Conservation (phyloP, 306 rosid genomes). For the Boehmeria nivea region DNA sequence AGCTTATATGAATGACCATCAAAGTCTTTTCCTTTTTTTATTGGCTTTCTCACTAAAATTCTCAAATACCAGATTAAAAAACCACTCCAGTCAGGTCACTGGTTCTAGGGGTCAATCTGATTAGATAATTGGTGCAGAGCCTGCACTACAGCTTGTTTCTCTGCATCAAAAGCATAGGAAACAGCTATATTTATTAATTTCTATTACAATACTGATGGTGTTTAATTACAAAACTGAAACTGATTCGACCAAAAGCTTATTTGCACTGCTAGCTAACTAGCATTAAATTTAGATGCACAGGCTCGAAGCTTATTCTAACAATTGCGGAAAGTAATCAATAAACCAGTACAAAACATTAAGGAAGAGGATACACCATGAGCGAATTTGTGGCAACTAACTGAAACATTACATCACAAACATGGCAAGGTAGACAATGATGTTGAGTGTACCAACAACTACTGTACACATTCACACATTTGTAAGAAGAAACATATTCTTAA, state of each 20-base stretch:
- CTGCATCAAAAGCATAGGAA: constrained; percentile 96
- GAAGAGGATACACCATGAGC: background rate
- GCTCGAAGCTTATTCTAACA: constrained; percentile 2
- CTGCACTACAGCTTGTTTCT: constrained; percentile 78
- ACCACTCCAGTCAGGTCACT: constrained; percentile 72
- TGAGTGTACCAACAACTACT: constrained; percentile 7
- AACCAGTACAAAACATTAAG: background rate
- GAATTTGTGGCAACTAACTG: background rate
- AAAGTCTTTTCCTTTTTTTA: constrained; percentile 21
- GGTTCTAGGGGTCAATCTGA: constrained; percentile 89
- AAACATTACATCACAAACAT: too few relatives aligned
- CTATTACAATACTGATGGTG: constrained; percentile 25
- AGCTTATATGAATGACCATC: too few relatives aligned
- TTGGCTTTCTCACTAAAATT: constrained; percentile 60
- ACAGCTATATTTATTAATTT: constrained; percentile 62
- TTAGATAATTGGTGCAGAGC: constrained; percentile 84
- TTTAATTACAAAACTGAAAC: constrained; percentile 32
- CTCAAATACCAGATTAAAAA: constrained; percentile 62
- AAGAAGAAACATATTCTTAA: constrained; percentile 5
- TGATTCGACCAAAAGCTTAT: constrained; percentile 32
- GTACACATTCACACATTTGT: background rate
- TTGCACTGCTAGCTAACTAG: constrained; percentile 23
- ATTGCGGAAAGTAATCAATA: too few relatives aligned
- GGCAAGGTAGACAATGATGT: constrained; percentile 15
- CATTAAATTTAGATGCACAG: constrained; percentile 20